A percentile compares a stretch with the other conserved stretches of the same genome.
Evolutionary conservation across 306 rosid genomes (phyloP).

Genomic region (Geum urbanum): DNA sequence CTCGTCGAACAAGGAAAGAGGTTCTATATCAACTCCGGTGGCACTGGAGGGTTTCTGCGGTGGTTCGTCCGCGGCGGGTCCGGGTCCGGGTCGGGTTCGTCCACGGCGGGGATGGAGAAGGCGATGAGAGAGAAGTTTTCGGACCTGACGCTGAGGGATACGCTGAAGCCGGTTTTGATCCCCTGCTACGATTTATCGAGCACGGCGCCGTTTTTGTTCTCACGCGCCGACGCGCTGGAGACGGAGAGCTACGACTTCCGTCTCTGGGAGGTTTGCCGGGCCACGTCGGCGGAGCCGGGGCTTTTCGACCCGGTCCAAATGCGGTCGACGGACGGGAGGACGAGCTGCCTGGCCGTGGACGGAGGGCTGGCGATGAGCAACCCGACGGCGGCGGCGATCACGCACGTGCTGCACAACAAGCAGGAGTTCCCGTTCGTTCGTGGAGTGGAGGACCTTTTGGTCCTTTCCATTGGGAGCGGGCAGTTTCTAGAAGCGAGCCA

Average conservation of each 20-base stretch:
- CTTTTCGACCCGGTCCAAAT: constrained; percentile 67
- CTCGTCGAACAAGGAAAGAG: constrained; percentile 63
- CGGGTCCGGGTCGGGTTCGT: constrained; percentile 20
- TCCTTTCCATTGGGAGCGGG: constrained; percentile 82
- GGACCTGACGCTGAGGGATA: constrained; percentile 73
- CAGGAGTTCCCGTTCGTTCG: constrained; percentile 98
- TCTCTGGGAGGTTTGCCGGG: constrained; percentile 93
- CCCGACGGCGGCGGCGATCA: constrained; percentile 90
- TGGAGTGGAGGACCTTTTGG: constrained; percentile 92
- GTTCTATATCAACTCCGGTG: constrained; percentile 35
- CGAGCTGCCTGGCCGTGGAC: constrained; percentile 74
- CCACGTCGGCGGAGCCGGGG: constrained; percentile 90
- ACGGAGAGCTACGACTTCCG: constrained; percentile 85
- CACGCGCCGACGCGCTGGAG: constrained; percentile 95
- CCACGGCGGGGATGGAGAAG: constrained; percentile 60
- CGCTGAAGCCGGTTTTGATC: constrained; percentile 80
- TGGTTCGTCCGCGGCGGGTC: constrained; percentile 28
- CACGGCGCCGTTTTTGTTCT: constrained; percentile 92
- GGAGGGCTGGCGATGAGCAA: constrained; percentile 90
- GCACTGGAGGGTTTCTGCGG: constrained; percentile 33
- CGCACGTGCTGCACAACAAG: constrained; percentile 97
- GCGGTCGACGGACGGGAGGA: constrained; percentile 66
- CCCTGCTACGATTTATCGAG: constrained; percentile 94
- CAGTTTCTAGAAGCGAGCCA: constrained; percentile 57
- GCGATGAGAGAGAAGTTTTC: constrained; percentile 68